Conservation (phyloP, 768 basidiomycete genomes). For the Russula sp. region DNA sequence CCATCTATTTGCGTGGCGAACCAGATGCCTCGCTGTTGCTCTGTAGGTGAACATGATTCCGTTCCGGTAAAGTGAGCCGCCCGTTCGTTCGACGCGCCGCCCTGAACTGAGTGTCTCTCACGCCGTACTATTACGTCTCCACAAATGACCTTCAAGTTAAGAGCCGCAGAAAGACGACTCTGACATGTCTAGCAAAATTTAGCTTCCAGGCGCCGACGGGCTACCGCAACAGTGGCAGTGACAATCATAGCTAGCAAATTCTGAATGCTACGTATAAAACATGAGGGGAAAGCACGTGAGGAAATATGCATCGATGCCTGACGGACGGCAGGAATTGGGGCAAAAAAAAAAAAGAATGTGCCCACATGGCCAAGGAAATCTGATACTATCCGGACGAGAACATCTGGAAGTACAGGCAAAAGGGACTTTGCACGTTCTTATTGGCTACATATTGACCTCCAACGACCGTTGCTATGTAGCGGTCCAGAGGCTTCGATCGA, state of each 20-base stretch:
- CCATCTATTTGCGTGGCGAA: conserved; percentile 19
- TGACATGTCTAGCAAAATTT: not conserved
- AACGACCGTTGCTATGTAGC: conserved; percentile 22
- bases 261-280: not conserved
- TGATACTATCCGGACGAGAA: conserved; percentile 15
- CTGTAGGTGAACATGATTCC: conserved; percentile 16
- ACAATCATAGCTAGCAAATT: not conserved
- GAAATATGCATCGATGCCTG: not conserved
- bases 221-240: not conserved
- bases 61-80: not conserved
- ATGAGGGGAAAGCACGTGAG: not conserved
- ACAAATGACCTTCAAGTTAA: not conserved
- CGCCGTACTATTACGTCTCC: not conserved
- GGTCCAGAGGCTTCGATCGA: conserved; percentile 32
- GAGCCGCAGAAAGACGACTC: not conserved
- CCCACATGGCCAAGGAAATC: conserved; percentile 4
- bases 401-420: conserved; percentile 13
- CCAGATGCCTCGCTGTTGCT: conserved; percentile 1
- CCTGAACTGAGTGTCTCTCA: not conserved
- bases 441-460: conserved; percentile 32
- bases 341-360: not conserved
- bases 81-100: not conserved
- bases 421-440: conserved; percentile 10
- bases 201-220: not conserved
- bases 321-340: not conserved